Evolutionary conservation across 164 flowering plant species (phyloP), one percentile per base, ranked within the genome.

Genomic region (Paratinospora sagittata): DNA sequence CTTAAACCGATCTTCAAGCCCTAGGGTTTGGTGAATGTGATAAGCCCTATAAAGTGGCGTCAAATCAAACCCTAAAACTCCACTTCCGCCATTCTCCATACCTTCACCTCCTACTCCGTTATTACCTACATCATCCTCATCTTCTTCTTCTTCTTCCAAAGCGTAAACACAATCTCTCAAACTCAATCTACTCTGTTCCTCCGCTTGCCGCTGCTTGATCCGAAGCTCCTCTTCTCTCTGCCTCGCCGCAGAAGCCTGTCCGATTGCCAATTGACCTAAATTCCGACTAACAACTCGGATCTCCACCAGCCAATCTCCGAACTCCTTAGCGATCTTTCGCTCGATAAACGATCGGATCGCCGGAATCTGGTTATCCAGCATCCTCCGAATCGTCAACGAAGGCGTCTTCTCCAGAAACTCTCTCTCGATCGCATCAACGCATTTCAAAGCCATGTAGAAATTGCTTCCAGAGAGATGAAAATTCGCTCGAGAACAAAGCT

Each of bases 251-350:
- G 97, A 89, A 6, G 99, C 98, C 64, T 85, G 92, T 3, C 97
- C 97, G 39, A 96, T 96, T 33, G 98, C 99, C 43, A 96, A 67
- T 71, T 96, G 99, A 17, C 99, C 99, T 37, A 96, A 74, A 73
- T 91, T 90, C 58, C 99, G 82, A 78, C 99, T 90, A 24, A 85
- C 97, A 1, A 79, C 79, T 5, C 98, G 89, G 73, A 96, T 90
- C 77, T 96, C 97, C 13, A 96, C 99, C 1, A 96, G 80, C 99
- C 99, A 96, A 74, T 93, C 98, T 0, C 96, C 93, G 45, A 96
- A 89, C 77, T 93, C 97, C 76, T 91, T 90, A 57, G 63, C 82
- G n/a, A 89, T 83, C 73, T 76, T 85, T 72, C 86, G 74, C 86
- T 93, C 97, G 19, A 93, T 84, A 66, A 85, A 76, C 8, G 82